These are phyloP conservation scores for Hypoxylon lienhwacheense DNA, from an alignment of 495 filamentous ascomycete species.

Conservation along the genomic window DNA sequence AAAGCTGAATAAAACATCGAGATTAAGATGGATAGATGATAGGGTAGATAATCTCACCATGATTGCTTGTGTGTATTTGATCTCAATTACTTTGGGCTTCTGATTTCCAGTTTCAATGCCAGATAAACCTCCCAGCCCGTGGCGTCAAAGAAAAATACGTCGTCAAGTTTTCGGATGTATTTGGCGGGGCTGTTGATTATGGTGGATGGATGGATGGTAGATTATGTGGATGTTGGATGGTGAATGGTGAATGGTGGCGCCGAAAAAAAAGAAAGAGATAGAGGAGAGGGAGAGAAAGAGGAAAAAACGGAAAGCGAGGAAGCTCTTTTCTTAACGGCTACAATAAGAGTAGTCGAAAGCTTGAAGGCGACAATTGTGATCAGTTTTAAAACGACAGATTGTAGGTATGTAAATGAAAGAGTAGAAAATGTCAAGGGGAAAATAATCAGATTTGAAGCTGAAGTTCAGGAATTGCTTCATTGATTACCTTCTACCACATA, in stretches of 20 bases:
- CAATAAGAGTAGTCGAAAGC: slow-evolving; percentile 10
- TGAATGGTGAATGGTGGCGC: slow-evolving; percentile 18
- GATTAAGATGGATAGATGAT: too few species aligned
- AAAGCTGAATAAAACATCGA: too few species aligned
- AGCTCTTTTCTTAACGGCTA: slow-evolving; percentile 9
- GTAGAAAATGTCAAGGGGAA: slow-evolving; percentile 9
- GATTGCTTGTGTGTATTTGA: background rate
- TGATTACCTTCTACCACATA: too few species aligned
- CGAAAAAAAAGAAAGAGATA: background rate
- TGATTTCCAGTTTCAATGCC: slow-evolving; percentile 16
- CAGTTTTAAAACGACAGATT: slow-evolving; percentile 17
- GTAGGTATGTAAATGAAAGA: slow-evolving; percentile 11
- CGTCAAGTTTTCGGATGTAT: slow-evolving; percentile 14
- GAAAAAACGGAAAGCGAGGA: background rate
- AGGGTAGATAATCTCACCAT: slow-evolving; percentile 22
- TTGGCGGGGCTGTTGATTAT: slow-evolving; percentile 29
- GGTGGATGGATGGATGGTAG: too few species aligned
- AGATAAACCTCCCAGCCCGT: slow-evolving; percentile 17
- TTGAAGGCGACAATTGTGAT: background rate
- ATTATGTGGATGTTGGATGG: too few species aligned
- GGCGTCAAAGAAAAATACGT: slow-evolving; percentile 10
- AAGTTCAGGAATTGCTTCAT: slow-evolving; percentile 32
- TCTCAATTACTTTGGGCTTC: slow-evolving; percentile 11
- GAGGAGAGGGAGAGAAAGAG: slow-evolving; percentile 5
- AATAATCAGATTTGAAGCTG: slow-evolving; percentile 25